Base-by-base conservation (phyloP, 139 green algal species). In the Mesotaenium endlicherianum region DNA sequence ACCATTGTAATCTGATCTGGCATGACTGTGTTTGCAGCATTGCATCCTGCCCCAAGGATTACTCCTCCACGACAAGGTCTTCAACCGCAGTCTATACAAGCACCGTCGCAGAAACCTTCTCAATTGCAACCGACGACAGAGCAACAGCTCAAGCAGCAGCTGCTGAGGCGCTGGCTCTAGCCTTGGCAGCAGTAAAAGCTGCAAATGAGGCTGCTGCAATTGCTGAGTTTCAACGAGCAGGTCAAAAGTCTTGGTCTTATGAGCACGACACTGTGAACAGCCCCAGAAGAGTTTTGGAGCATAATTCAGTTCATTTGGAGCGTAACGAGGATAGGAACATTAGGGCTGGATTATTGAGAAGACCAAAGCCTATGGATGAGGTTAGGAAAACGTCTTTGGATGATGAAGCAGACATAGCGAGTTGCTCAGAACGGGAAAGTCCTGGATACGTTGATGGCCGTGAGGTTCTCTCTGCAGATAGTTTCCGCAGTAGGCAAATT, bases 151-250 rank as follows among this genome's bases (percentile, higher is more conserved):
- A 53, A 6, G 75, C 60, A 43, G 75, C 75, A 39, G 75, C 75
- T 38, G 75, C 41, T 17, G 75, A 82, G 59, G 75, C 60, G 6
- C n/a, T 82, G n/a, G 75, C 75, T 5, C 75, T 82, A 5, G 75
- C 75, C 17, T 8, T 30, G 59, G 75, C 75, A 38, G 75, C 75
- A 6, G 75, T 34, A 5, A 77, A 82, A 45, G 75, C 75, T 4
- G 75, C 75, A 5, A 3, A 34, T n/a, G 75, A 82, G 26, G 75
- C 75, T 38, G 75, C 75, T 44, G 70, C 45, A 5, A 64, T 78
- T 5, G 70, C 70, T 39, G 41, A n/a, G 41, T 49, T 55, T 45
- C 70, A 53, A 78, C 38, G 41, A 17, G 5, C 5, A 49, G 70
- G 3, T 8, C 3, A n/a, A n/a, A n/a, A n/a, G 5, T 49, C 14